These are phyloP conservation scores for Debaryomyces robertsiae DNA, from an alignment of 1,139 yeast species.

Conservation along the genomic window DNA sequence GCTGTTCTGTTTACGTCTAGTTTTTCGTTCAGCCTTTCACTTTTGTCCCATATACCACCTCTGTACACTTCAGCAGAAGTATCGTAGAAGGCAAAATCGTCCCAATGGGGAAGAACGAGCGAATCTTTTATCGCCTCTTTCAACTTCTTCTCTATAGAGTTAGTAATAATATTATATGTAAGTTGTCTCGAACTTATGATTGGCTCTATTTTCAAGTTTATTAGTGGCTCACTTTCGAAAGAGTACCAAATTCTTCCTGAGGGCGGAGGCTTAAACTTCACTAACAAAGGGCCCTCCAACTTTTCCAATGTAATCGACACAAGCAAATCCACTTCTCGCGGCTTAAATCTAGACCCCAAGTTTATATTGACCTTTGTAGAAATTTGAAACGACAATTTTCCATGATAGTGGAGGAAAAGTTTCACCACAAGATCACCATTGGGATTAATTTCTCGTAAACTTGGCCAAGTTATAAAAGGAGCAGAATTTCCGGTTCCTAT, in stretches of 20 bases:
- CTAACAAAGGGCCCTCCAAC: slow-evolving; percentile 71
- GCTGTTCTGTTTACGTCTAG: not conserved
- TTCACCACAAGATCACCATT: slow-evolving; percentile 77
- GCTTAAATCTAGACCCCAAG: slow-evolving; percentile 73
- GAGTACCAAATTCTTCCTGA: slow-evolving; percentile 89
- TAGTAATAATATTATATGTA: slow-evolving; percentile 75
- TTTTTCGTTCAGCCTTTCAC: slow-evolving; percentile 21
- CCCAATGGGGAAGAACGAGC: slow-evolving; percentile 84
- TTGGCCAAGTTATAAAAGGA: slow-evolving; percentile 78
- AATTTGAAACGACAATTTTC: slow-evolving; percentile 71
- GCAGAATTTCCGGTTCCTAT: slow-evolving; percentile 79
- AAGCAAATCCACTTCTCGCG: slow-evolving; percentile 75
- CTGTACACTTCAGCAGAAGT: slow-evolving; percentile 71
- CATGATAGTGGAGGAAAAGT: slow-evolving; percentile 66
- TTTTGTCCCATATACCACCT: slow-evolving; percentile 88
- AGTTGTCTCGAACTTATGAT: slow-evolving; percentile 82
- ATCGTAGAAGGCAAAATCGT: slow-evolving; percentile 73
- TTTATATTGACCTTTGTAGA: slow-evolving; percentile 78
- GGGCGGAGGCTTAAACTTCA: slow-evolving; percentile 85
- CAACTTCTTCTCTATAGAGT: slow-evolving; percentile 74
- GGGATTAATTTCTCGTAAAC: slow-evolving; percentile 68
- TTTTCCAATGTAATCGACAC: slow-evolving; percentile 69
- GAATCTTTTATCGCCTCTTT: slow-evolving; percentile 79
- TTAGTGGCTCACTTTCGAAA: slow-evolving; percentile 75
- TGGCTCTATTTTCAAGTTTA: slow-evolving; percentile 81